phyloP scores from a whole-genome alignment of 1,284 basidiomycete species.

The Testicularia cyperi region DNA sequence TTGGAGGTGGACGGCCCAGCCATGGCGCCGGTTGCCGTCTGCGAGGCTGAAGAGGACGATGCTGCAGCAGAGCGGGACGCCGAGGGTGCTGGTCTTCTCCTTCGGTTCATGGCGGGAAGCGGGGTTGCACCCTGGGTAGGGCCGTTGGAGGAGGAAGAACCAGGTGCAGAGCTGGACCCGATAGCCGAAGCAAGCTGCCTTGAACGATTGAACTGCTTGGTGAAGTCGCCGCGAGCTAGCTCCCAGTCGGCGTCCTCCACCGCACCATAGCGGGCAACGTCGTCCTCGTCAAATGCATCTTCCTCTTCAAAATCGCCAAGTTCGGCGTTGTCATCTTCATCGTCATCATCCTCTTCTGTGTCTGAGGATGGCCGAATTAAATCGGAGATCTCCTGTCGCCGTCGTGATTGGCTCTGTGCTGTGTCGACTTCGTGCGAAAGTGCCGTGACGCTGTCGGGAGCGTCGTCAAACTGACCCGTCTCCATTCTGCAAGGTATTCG shows the following conservation, averaged over 20 bases:
- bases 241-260: constrained; percentile 60
- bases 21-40: not conserved
- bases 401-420: constrained; percentile 10
- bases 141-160: constrained; percentile 6
- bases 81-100: constrained; percentile 9
- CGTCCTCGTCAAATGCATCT: constrained; percentile 33
- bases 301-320: constrained; percentile 20
- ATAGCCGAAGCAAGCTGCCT: constrained; percentile 48
- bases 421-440: constrained; percentile 20
- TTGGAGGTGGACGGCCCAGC: constrained; percentile 9
- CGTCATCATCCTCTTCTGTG: constrained; percentile 17
- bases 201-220: constrained; percentile 58
- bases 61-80: too few relatives aligned
- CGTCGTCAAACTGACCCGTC: constrained; percentile 34
- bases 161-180: constrained; percentile 2
- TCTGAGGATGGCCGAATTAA: constrained; percentile 24
- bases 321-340: not conserved
- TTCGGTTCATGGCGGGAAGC: constrained; percentile 45
- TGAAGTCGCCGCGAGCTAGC: constrained; percentile 56
- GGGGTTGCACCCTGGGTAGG: constrained; percentile 3
- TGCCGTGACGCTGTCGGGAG: constrained; percentile 5
- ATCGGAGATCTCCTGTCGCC: constrained; percentile 27
- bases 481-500: constrained; percentile 48
- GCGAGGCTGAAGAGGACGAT: constrained; percentile 1
- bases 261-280: constrained; percentile 25